Conservation (phyloP, 495 filamentous ascomycete genomes). For the Rostrohypoxylon terebratum region DNA sequence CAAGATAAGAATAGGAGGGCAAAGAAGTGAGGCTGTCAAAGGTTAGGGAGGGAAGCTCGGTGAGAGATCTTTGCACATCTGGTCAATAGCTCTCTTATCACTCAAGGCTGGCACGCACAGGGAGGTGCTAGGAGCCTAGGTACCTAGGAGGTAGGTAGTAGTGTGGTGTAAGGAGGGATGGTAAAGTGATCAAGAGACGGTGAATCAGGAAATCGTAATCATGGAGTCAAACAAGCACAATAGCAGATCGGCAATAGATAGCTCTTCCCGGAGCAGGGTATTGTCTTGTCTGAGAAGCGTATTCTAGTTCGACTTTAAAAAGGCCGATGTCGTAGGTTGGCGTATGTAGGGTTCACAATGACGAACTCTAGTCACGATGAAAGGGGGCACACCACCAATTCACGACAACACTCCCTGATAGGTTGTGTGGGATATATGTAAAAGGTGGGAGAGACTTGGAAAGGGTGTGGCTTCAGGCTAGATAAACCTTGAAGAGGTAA, state of each 20-base stretch:
- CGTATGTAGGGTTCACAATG: slow-evolving; percentile 37
- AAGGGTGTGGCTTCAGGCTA: slow-evolving; percentile 29
- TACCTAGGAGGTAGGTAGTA: not conserved
- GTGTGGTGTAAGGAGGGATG: not conserved
- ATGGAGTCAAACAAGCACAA: slow-evolving; percentile 36
- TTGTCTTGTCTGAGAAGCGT: slow-evolving; percentile 12
- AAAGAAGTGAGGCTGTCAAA: slow-evolving; percentile 15
- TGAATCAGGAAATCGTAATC: slow-evolving; percentile 36
- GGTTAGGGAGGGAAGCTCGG: slow-evolving; percentile 36
- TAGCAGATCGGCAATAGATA: slow-evolving; percentile 26
- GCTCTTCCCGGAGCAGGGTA: not conserved
- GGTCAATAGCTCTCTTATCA: slow-evolving; percentile 34
- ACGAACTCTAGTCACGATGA: slow-evolving; percentile 41
- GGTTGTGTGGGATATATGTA: slow-evolving; percentile 14
- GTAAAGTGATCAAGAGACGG: slow-evolving; percentile 2
- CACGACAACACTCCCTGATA: slow-evolving; percentile 3
- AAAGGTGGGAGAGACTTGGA: not conserved
- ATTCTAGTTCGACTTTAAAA: slow-evolving; percentile 31
- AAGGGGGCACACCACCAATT: slow-evolving; percentile 39
- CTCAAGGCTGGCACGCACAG: slow-evolving; percentile 24
- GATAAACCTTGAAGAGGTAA: slow-evolving; percentile 32
- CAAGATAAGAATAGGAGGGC: not conserved
- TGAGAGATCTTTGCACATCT: slow-evolving; percentile 37
- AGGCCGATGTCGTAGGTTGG: slow-evolving; percentile 8
- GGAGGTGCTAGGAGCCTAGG: slow-evolving; percentile 7